These are phyloP conservation scores for Primulina tabacum DNA, from an alignment of 257 asterid genomes.

Conservation along the genomic window DNA sequence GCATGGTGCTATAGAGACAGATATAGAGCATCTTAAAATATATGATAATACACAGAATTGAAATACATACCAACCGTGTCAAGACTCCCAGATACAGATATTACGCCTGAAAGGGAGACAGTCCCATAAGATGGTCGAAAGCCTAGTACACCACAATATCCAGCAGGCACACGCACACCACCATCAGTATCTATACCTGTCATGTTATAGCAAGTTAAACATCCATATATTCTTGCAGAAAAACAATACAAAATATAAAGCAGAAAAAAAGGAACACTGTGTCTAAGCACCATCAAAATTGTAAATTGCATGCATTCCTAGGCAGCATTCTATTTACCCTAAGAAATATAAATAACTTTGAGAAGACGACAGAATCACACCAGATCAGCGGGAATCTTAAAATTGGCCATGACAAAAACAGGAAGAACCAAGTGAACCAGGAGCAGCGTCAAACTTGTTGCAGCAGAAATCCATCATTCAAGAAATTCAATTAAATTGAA, in stretches of 20 bases:
- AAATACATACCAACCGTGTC: slow-evolving; percentile 79
- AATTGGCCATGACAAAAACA: not conserved
- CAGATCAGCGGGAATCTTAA: not conserved
- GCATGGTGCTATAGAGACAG: slow-evolving; percentile 13
- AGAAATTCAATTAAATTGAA: not conserved
- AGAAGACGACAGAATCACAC: not conserved
- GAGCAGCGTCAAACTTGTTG: not conserved
- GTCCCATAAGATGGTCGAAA: slow-evolving; percentile 88
- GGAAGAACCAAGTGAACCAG: not conserved
- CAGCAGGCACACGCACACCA: slow-evolving; percentile 95
- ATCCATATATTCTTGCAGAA: slow-evolving; percentile 1
- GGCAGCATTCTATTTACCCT: not conserved
- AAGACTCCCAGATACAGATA: slow-evolving; percentile 83
- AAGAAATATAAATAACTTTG: not conserved
- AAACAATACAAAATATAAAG: not conserved
- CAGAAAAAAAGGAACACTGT: not conserved
- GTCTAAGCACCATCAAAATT: slow-evolving; percentile 10
- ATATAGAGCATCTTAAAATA: not conserved
- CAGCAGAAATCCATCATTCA: not conserved
- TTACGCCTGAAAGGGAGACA: slow-evolving; percentile 64
- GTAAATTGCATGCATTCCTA: not conserved
- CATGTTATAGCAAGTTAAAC: slow-evolving; percentile 25
- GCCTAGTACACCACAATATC: slow-evolving; percentile 83
- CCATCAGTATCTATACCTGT: slow-evolving; percentile 95
- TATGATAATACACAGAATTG: not conserved